Conservation (phyloP, 495 filamentous ascomycete genomes). For the Bacidia rubella region DNA sequence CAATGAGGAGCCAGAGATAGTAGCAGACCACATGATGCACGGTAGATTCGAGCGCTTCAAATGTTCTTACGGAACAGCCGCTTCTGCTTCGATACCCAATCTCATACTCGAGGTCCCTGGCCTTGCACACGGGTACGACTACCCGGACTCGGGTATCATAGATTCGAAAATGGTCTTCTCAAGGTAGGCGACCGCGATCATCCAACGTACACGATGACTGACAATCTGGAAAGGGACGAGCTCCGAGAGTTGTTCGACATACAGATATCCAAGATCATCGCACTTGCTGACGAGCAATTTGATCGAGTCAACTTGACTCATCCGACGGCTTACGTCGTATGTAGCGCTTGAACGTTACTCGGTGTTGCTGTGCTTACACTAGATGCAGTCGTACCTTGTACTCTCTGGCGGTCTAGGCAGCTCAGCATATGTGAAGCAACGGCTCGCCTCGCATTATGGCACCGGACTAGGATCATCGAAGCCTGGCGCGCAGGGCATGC, state of each 20-base stretch:
- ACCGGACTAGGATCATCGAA: slow-evolving; percentile 15
- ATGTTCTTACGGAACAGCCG: slow-evolving; percentile 27
- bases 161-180: slow-evolving; percentile 25
- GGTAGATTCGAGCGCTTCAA: slow-evolving; percentile 29
- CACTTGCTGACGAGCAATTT: slow-evolving; percentile 41
- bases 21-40: slow-evolving; percentile 26
- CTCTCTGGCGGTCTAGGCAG: slow-evolving; percentile 54
- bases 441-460: slow-evolving; percentile 29
- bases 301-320: slow-evolving; percentile 32
- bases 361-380: neutral
- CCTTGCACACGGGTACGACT: slow-evolving; percentile 12
- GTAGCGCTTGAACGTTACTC: neutral
- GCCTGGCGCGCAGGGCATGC: slow-evolving; percentile 28
- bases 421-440: slow-evolving; percentile 43
- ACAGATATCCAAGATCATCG: slow-evolving; percentile 39
- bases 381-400: slow-evolving; percentile 36
- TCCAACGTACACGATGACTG: neutral
- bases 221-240: slow-evolving; percentile 26
- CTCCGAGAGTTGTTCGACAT: slow-evolving; percentile 41
- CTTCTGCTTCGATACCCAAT: slow-evolving; percentile 15
- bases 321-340: slow-evolving; percentile 34
- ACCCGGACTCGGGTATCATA: slow-evolving; percentile 22
- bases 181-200: slow-evolving; percentile 16
- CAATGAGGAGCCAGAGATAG: slow-evolving; percentile 9
- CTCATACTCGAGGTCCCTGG: slow-evolving; percentile 24